Evolutionary conservation across 2,329 filamentous ascomycete species (phyloP).

Genomic region (Fusarium kyushuense): DNA sequence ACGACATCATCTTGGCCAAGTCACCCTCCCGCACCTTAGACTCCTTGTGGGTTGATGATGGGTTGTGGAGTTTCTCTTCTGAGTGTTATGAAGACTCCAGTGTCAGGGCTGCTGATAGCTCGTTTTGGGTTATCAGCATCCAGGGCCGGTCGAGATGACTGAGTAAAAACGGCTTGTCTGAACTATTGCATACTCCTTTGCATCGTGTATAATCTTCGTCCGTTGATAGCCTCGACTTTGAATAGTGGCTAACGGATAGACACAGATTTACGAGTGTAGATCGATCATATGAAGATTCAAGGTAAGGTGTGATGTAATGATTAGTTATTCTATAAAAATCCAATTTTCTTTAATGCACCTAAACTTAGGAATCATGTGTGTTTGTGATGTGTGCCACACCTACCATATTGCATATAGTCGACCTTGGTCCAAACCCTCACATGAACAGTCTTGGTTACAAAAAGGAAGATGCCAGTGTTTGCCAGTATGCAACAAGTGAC

Average conservation of each 20-base stretch:
- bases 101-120: slow-evolving; percentile 59
- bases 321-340: background rate
- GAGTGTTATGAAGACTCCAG: slow-evolving; percentile 71
- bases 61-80: slow-evolving; percentile 77
- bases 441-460: too few relatives aligned
- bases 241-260: slow-evolving; percentile 28
- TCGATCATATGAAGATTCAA: background rate
- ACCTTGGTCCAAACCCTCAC: too few relatives aligned
- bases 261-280: slow-evolving; percentile 7
- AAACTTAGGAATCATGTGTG: background rate
- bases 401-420: too few relatives aligned
- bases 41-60: slow-evolving; percentile 64
- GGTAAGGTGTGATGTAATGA: background rate
- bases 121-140: slow-evolving; percentile 65
- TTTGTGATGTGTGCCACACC: background rate
- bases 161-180: slow-evolving; percentile 77
- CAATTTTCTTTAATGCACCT: background rate
- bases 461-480: too few relatives aligned
- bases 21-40: slow-evolving; percentile 79
- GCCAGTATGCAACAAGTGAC: too few relatives aligned
- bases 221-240: background rate
- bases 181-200: slow-evolving; percentile 31
- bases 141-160: slow-evolving; percentile 71
- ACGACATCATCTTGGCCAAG: slow-evolving; percentile 75
- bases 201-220: slow-evolving; percentile 3